Conservation (phyloP, 306 rosid species). For the Erythrophleum fordii region DNA sequence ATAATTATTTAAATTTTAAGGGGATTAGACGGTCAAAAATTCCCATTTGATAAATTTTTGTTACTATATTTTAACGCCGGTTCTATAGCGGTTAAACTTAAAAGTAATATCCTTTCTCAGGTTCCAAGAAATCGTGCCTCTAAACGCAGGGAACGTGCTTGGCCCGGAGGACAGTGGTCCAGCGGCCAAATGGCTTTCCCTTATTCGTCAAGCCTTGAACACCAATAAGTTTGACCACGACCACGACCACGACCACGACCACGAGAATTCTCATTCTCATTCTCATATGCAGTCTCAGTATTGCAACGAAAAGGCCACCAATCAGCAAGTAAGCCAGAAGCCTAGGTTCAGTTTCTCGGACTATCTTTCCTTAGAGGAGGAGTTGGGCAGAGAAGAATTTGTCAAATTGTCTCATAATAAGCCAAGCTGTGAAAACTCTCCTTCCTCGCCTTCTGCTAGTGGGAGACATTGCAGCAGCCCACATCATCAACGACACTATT, state of each 20-base stretch:
- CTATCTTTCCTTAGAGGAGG: constrained; percentile 50
- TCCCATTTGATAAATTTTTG: too few species aligned
- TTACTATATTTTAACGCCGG: too few species aligned
- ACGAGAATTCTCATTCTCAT: neutral
- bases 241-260: neutral
- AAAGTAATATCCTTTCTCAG: constrained; percentile 42
- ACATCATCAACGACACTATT: constrained; percentile 34
- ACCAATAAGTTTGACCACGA: constrained; percentile 15
- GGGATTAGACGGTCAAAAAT: too few species aligned
- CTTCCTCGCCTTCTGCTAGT: constrained; percentile 18
- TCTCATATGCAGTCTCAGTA: too few species aligned
- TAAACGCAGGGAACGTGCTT: constrained; percentile 85
- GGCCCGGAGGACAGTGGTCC: constrained; percentile 88
- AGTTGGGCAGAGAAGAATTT: constrained; percentile 16
- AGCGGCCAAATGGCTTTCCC: constrained; percentile 71
- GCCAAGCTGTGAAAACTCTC: constrained; percentile 35
- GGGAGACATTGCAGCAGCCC: neutral
- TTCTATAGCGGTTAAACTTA: neutral
- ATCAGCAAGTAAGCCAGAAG: constrained; percentile 33
- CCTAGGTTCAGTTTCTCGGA: constrained; percentile 63
- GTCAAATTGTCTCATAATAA: neutral
- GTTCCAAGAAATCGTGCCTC: constrained; percentile 95
- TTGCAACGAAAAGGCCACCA: neutral
- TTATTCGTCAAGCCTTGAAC: constrained; percentile 68
- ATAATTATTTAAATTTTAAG: too few species aligned